These are phyloP conservation scores for Geotrichum citri-aurantii DNA, from an alignment of 1,139 yeast genomes.

Conservation along the genomic window DNA sequence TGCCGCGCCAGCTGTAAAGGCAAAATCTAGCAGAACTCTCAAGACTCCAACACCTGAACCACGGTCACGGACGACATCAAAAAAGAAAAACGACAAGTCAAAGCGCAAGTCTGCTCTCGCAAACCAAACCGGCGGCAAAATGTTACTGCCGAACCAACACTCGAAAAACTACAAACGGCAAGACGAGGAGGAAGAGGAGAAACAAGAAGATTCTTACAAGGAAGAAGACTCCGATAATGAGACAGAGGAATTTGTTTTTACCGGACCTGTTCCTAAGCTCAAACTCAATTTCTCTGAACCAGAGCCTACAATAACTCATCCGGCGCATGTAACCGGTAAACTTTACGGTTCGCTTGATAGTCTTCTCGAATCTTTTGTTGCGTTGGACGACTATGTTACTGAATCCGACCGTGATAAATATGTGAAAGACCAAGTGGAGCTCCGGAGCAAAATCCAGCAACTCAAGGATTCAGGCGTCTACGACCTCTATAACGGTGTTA, in stretches of 20 bases:
- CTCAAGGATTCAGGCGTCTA: conserved; percentile 52
- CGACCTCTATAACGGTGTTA: conserved; percentile 35
- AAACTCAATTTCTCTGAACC: conserved; percentile 47
- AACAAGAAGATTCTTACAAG: background rate
- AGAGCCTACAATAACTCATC: conserved; percentile 65
- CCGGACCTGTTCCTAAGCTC: conserved; percentile 2
- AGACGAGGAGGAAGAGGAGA: background rate
- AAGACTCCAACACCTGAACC: conserved; percentile 12
- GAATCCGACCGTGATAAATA: conserved; percentile 45
- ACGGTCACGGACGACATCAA: background rate
- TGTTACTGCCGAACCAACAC: background rate
- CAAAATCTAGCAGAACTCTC: background rate
- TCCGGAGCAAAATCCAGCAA: conserved; percentile 44
- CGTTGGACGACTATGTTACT: conserved; percentile 51
- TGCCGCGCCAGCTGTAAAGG: background rate
- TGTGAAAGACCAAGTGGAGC: conserved; percentile 42
- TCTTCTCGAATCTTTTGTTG: conserved; percentile 48
- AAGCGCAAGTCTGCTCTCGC: background rate
- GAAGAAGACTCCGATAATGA: background rate
- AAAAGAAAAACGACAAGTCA: background rate
- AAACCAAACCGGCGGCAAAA: background rate
- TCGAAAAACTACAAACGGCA: background rate
- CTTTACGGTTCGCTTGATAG: conserved; percentile 36
- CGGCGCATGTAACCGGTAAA: conserved; percentile 46
- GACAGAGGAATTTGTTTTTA: background rate